Conservation (phyloP, 257 asterid species). For the Dorcoceras hygrometricum region DNA sequence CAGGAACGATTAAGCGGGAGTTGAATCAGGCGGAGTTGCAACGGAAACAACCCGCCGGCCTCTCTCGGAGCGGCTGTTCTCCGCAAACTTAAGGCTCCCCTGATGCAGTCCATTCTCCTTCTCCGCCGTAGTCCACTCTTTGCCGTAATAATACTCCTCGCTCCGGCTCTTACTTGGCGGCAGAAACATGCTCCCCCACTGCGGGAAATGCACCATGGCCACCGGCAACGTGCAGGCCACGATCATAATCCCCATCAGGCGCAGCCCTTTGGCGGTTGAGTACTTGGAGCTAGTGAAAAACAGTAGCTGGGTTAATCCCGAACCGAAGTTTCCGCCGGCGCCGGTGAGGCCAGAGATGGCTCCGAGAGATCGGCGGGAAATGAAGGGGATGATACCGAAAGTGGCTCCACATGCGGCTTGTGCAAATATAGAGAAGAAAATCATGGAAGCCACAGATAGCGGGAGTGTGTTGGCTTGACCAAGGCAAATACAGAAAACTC, state of each 20-base stretch:
- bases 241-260: slow-evolving; percentile 50
- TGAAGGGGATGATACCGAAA: slow-evolving; percentile 51
- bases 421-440: slow-evolving; percentile 42
- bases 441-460: slow-evolving; percentile 37
- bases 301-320: slow-evolving; percentile 48
- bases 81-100: slow-evolving; percentile 49
- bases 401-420: slow-evolving; percentile 61
- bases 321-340: slow-evolving; percentile 61
- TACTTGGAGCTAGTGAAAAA: slow-evolving; percentile 43
- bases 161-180: slow-evolving; percentile 37
- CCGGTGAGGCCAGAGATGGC: slow-evolving; percentile 56
- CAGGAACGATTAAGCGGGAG: no score
- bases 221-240: slow-evolving; percentile 47
- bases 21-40: no score
- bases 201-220: slow-evolving; percentile 52
- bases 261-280: slow-evolving; percentile 46
- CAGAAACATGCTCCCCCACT: slow-evolving; percentile 68
- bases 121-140: slow-evolving; percentile 50
- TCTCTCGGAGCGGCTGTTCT: slow-evolving; percentile 9
- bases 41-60: no score
- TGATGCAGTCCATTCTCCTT: slow-evolving; percentile 42
- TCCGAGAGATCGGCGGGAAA: slow-evolving; percentile 52
- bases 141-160: slow-evolving; percentile 47
- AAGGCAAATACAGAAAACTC: slow-evolving; percentile 47
- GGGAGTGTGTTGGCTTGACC: slow-evolving; percentile 47